phyloP scores from a whole-genome alignment of 192 early-diverging fungal species.

The Podochytrium sp. region DNA sequence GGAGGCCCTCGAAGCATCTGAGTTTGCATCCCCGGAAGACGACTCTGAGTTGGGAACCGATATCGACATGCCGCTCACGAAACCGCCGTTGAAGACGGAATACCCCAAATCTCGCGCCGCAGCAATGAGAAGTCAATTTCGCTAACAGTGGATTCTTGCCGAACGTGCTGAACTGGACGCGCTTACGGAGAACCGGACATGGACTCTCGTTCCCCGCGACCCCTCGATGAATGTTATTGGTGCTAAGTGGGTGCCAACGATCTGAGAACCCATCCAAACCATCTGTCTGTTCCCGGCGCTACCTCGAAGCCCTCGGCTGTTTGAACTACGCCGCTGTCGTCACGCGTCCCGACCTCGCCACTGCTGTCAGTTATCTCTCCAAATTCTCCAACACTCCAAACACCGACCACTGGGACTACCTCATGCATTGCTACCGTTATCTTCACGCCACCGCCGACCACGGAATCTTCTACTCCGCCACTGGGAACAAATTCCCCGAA shows the following conservation, averaged over 20 bases:
- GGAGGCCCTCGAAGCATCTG: too few relatives aligned
- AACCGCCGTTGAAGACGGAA: too few relatives aligned
- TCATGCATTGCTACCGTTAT: not conserved
- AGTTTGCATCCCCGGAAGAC: too few relatives aligned
- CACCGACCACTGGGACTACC: not conserved
- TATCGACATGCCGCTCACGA: too few relatives aligned
- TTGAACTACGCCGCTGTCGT: not conserved
- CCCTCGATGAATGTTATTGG: not conserved
- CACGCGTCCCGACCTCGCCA: not conserved
- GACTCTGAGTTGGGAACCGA: too few relatives aligned
- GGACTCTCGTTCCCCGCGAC: not conserved
- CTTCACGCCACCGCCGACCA: not conserved
- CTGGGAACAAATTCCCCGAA: not conserved
- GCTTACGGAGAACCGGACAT: not conserved
- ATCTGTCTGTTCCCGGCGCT: too few relatives aligned
- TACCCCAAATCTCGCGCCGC: too few relatives aligned
- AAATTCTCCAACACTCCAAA: not conserved
- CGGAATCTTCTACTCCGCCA: not conserved
- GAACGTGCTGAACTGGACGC: not conserved
- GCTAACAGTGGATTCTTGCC: not conserved
- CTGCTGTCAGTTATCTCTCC: not conserved
- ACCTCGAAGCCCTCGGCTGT: too few relatives aligned
- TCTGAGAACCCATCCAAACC: too few relatives aligned
- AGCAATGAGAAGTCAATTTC: not conserved
- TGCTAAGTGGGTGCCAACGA: constrained; percentile 36